Evolutionary conservation across 2,329 filamentous ascomycete species (phyloP).

Genomic region (Pseudogymnoascus sp.): DNA sequence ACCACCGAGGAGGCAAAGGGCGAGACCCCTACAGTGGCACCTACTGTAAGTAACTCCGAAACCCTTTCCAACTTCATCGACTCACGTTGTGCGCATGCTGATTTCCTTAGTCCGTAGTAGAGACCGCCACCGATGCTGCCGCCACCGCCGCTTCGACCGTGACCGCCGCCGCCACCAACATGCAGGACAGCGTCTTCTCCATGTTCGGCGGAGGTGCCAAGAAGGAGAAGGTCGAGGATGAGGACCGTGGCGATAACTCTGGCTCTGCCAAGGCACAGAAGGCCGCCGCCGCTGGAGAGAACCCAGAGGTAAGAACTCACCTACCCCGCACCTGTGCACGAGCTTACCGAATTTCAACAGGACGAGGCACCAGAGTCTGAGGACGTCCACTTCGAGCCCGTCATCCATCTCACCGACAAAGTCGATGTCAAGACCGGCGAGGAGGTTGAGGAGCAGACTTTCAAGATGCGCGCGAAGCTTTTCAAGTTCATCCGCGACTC

Average conservation of each 20-base stretch:
- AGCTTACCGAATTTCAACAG: conserved; percentile 23
- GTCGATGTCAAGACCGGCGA: conserved; percentile 97
- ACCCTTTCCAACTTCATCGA: not conserved
- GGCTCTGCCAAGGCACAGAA: conserved; percentile 78
- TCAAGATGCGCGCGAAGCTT: conserved; percentile 99
- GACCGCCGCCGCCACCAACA: conserved; percentile 33
- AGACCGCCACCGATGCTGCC: conserved; percentile 23
- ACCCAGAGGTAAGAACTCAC: conserved; percentile 25
- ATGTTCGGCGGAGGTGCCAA: conserved; percentile 98
- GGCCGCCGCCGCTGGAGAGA: conserved; percentile 35
- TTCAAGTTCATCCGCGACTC: conserved; percentile 93
- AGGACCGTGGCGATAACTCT: conserved; percentile 77
- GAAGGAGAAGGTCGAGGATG: conserved; percentile 87
- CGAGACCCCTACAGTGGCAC: not conserved
- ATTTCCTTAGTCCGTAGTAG: conserved; percentile 15
- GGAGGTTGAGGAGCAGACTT: conserved; percentile 91
- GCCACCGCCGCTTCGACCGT: conserved; percentile 33
- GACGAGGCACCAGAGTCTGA: conserved; percentile 78
- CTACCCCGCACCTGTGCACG: conserved; percentile 15
- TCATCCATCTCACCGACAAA: conserved; percentile 92
- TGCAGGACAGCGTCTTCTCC: conserved; percentile 70
- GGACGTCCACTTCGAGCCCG: conserved; percentile 94
- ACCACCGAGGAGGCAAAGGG: conserved; percentile 30
- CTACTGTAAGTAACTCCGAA: conserved; percentile 1
- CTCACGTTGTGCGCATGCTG: not conserved